Evolutionary conservation across 2,329 filamentous ascomycete genomes (phyloP).

Genomic region (Iodosphaeria phyllophila): DNA sequence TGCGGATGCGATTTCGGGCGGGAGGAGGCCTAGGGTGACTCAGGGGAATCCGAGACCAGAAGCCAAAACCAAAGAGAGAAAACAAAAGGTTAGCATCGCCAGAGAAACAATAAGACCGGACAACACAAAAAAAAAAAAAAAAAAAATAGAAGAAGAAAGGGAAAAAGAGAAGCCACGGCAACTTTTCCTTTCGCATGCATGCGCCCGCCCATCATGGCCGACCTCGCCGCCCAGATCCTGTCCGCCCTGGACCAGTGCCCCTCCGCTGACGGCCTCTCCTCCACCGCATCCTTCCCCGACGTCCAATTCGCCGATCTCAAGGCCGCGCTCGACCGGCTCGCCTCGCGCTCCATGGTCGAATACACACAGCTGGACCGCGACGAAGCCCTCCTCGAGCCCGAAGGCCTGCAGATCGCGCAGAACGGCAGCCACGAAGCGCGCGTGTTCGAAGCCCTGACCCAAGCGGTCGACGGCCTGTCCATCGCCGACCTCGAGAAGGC

Average conservation of each 20-base stretch:
- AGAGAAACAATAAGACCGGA: no score
- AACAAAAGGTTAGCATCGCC: no score
- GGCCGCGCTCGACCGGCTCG: slow-evolving; percentile 70
- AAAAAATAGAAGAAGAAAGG: no score
- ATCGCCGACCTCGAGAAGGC: slow-evolving; percentile 52
- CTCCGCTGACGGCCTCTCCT: no score
- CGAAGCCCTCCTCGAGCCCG: slow-evolving; percentile 55
- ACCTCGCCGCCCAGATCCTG: slow-evolving; percentile 43
- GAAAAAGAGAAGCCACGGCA: no score
- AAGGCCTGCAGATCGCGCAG: slow-evolving; percentile 52
- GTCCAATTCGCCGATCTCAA: slow-evolving; percentile 54
- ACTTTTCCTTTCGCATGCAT: no score
- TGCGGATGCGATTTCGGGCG: no score
- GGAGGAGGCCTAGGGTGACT: no score
- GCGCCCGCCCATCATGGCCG: no score
- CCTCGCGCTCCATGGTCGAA: slow-evolving; percentile 67
- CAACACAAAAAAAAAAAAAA: no score
- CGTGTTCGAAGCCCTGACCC: slow-evolving; percentile 56
- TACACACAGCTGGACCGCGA: slow-evolving; percentile 74
- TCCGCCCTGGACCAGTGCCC: slow-evolving; percentile 40
- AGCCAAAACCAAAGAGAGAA: no score
- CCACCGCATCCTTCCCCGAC: slow-evolving; percentile 49
- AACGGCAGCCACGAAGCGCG: slow-evolving; percentile 70
- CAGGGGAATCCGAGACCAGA: no score
- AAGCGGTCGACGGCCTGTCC: slow-evolving; percentile 61